Conservation (phyloP, 1,284 basidiomycete species). For the Chalciporus piperatoides region DNA sequence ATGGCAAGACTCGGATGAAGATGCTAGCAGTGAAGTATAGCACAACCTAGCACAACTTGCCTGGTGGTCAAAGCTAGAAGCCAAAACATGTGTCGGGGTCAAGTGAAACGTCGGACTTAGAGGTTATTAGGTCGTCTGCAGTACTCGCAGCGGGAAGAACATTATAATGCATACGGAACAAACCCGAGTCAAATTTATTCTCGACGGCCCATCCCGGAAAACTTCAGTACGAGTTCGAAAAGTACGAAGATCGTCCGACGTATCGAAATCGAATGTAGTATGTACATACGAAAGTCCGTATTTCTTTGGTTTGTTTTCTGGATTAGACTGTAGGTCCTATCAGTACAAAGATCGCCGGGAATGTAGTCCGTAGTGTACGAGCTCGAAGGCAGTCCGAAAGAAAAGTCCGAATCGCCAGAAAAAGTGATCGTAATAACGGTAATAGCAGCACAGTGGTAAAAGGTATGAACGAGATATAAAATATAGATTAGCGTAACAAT, state of each 20-base stretch:
- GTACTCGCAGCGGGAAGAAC: no score
- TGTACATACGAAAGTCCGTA: slow-evolving; percentile 20
- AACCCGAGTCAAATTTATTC: background rate
- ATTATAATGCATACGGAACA: no score
- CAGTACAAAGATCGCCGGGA: slow-evolving; percentile 1
- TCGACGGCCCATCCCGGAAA: background rate
- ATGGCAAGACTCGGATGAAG: background rate
- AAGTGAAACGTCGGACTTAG: no score
- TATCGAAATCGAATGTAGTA: slow-evolving; percentile 7
- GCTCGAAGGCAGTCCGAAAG: slow-evolving; percentile 3
- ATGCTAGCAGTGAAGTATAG: no score
- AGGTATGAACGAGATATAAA: slow-evolving; percentile 26
- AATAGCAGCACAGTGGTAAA: slow-evolving; percentile 9
- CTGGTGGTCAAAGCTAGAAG: background rate
- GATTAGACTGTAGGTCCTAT: slow-evolving; percentile 11
- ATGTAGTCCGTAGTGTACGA: background rate
- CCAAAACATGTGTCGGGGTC: no score
- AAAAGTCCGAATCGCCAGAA: slow-evolving; percentile 12
- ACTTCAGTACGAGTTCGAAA: background rate
- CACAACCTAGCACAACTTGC: no score
- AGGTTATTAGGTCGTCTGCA: no score
- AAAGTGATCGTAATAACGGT: background rate
- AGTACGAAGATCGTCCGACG: background rate
- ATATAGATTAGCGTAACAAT: slow-evolving; percentile 30
- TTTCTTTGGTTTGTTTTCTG: slow-evolving; percentile 13